Evolutionary conservation across 2,329 filamentous ascomycete species (phyloP).

Genomic region (Clonostachys solani): DNA sequence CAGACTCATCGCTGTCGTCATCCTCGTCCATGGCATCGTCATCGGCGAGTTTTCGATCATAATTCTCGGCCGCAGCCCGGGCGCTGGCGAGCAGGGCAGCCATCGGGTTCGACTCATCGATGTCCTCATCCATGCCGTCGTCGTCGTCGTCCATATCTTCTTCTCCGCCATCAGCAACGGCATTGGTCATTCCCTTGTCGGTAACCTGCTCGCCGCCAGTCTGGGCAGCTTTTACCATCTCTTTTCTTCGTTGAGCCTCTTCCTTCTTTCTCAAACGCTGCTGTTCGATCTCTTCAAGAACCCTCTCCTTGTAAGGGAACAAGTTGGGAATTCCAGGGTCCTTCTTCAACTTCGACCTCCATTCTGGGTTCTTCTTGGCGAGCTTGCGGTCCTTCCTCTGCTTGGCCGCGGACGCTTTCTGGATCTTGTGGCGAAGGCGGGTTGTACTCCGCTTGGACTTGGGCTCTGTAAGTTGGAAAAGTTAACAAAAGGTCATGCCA

Average conservation of each 20-base stretch:
- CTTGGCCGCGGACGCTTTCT: conserved; percentile 87
- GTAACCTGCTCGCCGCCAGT: conserved; percentile 37
- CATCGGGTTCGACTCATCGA: conserved; percentile 79
- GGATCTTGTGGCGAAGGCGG: conserved; percentile 90
- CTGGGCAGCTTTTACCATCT: conserved; percentile 66
- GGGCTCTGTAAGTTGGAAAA: conserved; percentile 62
- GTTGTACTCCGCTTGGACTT: conserved; percentile 90
- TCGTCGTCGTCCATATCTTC: conserved; percentile 46
- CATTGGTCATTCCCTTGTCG: conserved; percentile 38
- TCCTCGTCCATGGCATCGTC: conserved; percentile 53
- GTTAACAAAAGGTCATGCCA: background rate
- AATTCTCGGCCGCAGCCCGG: conserved; percentile 70
- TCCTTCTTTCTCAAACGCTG: conserved; percentile 76
- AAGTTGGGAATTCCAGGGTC: conserved; percentile 96
- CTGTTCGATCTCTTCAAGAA: conserved; percentile 93
- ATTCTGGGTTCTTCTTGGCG: conserved; percentile 96
- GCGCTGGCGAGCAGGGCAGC: conserved; percentile 86
- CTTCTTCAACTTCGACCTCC: conserved; percentile 93
- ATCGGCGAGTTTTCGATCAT: conserved; percentile 56
- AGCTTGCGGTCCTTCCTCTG: conserved; percentile 85
- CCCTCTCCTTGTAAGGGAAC: conserved; percentile 96
- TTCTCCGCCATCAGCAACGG: conserved; percentile 40
- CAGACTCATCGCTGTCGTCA: conserved; percentile 50
- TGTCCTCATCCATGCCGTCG: conserved; percentile 49
- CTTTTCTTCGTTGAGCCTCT: conserved; percentile 65